A percentile compares a stretch with the other conserved stretches of the same genome.
phyloP scores from a whole-genome alignment of 345 rosid species.

The Eucalyptus pauciflora region DNA sequence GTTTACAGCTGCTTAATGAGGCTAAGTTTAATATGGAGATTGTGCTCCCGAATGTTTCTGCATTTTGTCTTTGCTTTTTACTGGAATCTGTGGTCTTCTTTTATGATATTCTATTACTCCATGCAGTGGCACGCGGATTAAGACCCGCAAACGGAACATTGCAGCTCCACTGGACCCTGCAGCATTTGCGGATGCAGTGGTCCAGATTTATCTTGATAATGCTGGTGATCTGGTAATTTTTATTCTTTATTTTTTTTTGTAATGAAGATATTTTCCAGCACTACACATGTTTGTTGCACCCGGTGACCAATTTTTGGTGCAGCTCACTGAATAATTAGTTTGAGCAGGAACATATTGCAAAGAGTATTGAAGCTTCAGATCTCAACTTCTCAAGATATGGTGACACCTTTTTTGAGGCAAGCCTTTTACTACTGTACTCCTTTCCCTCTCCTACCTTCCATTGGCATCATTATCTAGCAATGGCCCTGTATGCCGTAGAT shows the following conservation, averaged over 20 bases:
- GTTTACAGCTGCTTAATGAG: neutral
- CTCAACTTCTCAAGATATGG: constrained; percentile 97
- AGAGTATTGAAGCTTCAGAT: constrained; percentile 77
- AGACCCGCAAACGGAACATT: constrained; percentile 99
- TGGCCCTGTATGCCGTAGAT: neutral
- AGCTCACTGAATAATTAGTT: neutral
- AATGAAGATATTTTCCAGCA: neutral
- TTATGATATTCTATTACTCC: neutral
- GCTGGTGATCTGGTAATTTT: constrained; percentile 89
- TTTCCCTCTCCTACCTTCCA: neutral
- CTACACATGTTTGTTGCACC: neutral
- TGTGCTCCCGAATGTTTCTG: neutral
- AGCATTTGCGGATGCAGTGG: constrained; percentile 94
- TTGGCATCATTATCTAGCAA: neutral
- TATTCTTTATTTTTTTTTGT: neutral
- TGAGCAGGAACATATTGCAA: constrained; percentile 82
- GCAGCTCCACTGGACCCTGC: constrained; percentile 98
- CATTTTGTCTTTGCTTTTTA: neutral
- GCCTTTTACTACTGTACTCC: neutral
- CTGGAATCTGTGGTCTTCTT: neutral
- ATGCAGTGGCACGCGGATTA: constrained; percentile 98
- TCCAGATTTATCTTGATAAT: constrained; percentile 94
- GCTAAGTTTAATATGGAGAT: neutral
- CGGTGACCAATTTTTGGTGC: neutral
- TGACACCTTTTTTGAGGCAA: constrained; percentile 77